A percentile compares a stretch with the other conserved stretches of the same genome.
phyloP scores from a whole-genome alignment of 2,329 filamentous ascomycete genomes.

The Xylaria sp. region DNA sequence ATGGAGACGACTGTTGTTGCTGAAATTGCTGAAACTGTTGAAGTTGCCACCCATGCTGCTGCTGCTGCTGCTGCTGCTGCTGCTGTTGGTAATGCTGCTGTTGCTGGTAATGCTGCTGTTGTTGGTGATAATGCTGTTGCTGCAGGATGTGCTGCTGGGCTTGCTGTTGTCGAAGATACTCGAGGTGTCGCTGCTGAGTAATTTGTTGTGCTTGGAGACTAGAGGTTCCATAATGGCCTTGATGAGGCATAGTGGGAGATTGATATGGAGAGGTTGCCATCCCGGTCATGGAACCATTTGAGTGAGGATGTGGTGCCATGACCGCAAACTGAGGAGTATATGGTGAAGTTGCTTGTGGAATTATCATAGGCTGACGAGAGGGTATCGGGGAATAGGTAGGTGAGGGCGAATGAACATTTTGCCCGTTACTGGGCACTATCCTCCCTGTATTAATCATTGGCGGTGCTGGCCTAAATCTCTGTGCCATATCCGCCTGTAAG shows the following conservation, averaged over 20 bases:
- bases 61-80: constrained; percentile 21
- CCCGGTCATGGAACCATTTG: constrained; percentile 21
- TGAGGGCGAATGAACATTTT: constrained; percentile 32
- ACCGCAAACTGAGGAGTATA: constrained; percentile 25
- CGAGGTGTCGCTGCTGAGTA: constrained; percentile 6
- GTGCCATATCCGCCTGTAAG: constrained; percentile 19
- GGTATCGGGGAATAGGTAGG: constrained; percentile 27
- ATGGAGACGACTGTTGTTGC: background rate
- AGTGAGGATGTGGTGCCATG: constrained; percentile 4
- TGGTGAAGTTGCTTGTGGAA: constrained; percentile 21
- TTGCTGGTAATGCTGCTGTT: constrained; percentile 18
- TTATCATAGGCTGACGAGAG: background rate
- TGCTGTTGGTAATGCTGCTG: constrained; percentile 1
- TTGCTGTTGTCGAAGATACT: constrained; percentile 25
- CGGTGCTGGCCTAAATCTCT: constrained; percentile 20
- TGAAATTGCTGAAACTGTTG: constrained; percentile 18
- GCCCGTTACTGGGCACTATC: constrained; percentile 16
- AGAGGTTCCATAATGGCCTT: constrained; percentile 26
- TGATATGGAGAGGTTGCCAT: constrained; percentile 21
- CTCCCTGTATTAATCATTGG: constrained; percentile 16
- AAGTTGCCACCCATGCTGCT: constrained; percentile 22
- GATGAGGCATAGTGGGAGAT: constrained; percentile 20
- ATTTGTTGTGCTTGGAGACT: constrained; percentile 19
- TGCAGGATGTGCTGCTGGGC: constrained; percentile 20
- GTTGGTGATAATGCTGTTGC: constrained; percentile 6